phyloP scores from a whole-genome alignment of 306 rosid genomes.

The Arachis hypogaea region DNA sequence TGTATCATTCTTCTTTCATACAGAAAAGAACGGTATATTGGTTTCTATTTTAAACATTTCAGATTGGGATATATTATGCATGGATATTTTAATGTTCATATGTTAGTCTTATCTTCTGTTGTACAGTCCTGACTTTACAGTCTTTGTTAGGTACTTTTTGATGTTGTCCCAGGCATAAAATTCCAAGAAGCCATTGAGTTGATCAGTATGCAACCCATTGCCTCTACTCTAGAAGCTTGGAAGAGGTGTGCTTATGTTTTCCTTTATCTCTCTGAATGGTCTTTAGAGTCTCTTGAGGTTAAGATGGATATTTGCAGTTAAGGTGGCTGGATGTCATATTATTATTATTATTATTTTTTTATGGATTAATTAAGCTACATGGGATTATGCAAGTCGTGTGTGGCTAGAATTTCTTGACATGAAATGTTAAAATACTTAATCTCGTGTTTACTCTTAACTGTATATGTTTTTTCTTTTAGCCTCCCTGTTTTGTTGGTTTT shows the following conservation, averaged over 20 bases:
- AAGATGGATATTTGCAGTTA: constrained; percentile 23
- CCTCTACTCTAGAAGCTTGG: constrained; percentile 71
- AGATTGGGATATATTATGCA: constrained; percentile 30
- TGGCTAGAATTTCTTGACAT: constrained; percentile 32
- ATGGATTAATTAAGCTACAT: constrained; percentile 16
- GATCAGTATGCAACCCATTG: constrained; percentile 88
- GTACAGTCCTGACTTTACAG: constrained; percentile 39
- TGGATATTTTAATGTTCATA: constrained; percentile 34
- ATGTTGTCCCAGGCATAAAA: constrained; percentile 93
- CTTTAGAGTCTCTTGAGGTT: constrained; percentile 12
- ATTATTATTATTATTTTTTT: neutral
- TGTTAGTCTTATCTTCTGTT: constrained; percentile 37
- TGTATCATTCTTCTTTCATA: no score
- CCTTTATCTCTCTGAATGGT: constrained; percentile 4
- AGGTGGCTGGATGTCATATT: constrained; percentile 30
- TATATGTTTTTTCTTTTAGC: constrained; percentile 19
- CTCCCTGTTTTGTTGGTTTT: constrained; percentile 39
- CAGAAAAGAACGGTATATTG: no score
- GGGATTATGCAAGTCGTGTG: constrained; percentile 7
- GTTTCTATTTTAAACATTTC: constrained; percentile 17
- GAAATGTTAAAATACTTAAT: constrained; percentile 28
- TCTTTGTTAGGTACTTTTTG: constrained; percentile 89
- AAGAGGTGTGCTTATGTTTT: constrained; percentile 64
- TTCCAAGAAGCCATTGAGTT: constrained; percentile 88
- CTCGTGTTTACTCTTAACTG: constrained; percentile 13